Conservation (phyloP, 495 filamentous ascomycete genomes). For the Aspergillus leporis region DNA sequence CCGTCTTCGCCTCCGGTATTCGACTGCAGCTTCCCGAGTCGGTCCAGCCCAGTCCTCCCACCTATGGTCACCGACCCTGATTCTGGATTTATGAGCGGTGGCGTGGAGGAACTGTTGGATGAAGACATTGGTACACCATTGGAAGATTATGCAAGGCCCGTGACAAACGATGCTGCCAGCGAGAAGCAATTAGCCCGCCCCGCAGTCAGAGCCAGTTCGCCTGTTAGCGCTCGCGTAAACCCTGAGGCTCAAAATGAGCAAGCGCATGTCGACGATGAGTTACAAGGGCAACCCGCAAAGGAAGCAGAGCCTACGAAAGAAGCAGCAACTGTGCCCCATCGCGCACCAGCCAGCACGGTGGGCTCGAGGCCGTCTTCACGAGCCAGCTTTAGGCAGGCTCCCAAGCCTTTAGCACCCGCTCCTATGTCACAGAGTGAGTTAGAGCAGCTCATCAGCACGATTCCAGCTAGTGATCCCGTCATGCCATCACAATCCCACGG, state of each 20-base stretch:
- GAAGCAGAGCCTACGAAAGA: conserved; percentile 21
- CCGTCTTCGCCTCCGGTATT: conserved; percentile 79
- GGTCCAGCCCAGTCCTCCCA: conserved; percentile 76
- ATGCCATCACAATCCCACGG: conserved; percentile 41
- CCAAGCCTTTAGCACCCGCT: conserved; percentile 43
- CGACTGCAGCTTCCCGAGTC: conserved; percentile 51
- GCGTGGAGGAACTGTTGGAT: conserved; percentile 59
- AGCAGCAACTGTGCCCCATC: conserved; percentile 21
- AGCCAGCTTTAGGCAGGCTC: conserved; percentile 35
- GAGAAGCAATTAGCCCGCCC: conserved; percentile 44
- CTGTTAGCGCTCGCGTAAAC: conserved; percentile 23
- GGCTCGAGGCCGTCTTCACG: conserved; percentile 42
- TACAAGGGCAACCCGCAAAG: conserved; percentile 19
- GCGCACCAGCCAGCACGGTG: conserved; percentile 25
- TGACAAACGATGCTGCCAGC: conserved; percentile 39
- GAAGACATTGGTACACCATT: conserved; percentile 48
- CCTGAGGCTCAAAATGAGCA: conserved; percentile 25
- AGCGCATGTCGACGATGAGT: conserved; percentile 20
- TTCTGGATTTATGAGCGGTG: conserved; percentile 80
- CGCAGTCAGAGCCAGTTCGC: conserved; percentile 35
- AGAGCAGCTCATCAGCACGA: conserved; percentile 36
- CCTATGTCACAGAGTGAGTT: conserved; percentile 39
- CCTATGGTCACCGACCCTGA: conserved; percentile 61
- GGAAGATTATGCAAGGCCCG: conserved; percentile 31
- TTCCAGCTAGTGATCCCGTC: conserved; percentile 60